Evolutionary conservation across 257 asterid genomes (phyloP).

Genomic region (Scutellaria barbata): DNA sequence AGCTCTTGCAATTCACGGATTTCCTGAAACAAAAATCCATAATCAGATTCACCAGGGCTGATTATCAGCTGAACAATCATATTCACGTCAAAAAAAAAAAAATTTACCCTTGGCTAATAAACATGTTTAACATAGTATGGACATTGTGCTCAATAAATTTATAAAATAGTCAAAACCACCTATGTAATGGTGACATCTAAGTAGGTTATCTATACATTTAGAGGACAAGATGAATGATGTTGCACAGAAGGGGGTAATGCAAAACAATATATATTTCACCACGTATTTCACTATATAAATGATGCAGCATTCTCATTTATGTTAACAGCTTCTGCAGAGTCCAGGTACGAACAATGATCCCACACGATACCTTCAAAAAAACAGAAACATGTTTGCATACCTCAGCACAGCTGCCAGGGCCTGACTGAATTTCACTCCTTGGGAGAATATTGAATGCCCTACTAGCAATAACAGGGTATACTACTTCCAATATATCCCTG

Average conservation of each 20-base stretch:
- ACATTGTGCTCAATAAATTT: background rate
- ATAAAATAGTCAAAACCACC: slow-evolving; percentile 6
- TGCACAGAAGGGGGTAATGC: background rate
- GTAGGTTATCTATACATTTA: background rate
- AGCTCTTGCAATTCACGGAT: slow-evolving; percentile 92
- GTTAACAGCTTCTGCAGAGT: slow-evolving; percentile 22
- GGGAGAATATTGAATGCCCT: slow-evolving; percentile 77
- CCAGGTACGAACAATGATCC: background rate
- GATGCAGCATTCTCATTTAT: background rate
- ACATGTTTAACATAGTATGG: background rate
- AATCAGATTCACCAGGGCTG: slow-evolving; percentile 18
- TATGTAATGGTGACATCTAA: background rate
- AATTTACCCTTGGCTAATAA: background rate
- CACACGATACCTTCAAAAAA: slow-evolving; percentile 21
- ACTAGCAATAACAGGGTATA: slow-evolving; percentile 79
- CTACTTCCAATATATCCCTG: slow-evolving; percentile 74
- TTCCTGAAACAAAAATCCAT: slow-evolving; percentile 60
- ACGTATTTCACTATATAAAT: background rate
- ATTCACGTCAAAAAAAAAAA: slow-evolving; percentile 28
- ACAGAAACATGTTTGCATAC: slow-evolving; percentile 45
- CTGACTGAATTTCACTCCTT: slow-evolving; percentile 63
- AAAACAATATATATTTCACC: background rate
- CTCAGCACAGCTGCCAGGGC: slow-evolving; percentile 89
- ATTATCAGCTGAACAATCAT: slow-evolving; percentile 7
- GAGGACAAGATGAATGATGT: too few relatives aligned